Evolutionary conservation across 345 rosid species (phyloP), one percentile per base, ranked within the genome.

Genomic region (Citrus cavaleriei): DNA sequence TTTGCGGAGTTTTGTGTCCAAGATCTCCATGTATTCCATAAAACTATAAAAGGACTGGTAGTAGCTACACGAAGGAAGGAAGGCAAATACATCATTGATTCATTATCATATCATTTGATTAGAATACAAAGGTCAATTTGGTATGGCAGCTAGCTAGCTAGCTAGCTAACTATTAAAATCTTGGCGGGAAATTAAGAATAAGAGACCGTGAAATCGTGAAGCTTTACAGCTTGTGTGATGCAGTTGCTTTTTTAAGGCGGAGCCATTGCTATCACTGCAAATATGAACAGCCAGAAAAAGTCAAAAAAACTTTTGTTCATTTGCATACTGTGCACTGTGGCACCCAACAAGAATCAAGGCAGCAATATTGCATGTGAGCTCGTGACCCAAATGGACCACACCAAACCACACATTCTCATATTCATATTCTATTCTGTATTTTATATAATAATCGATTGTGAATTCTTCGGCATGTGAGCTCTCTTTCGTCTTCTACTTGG

Each of bases 151-250:
- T 6, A 28, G 67, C 34, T 62, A 32, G 67, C 34, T 62, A 32
- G 32, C 32, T 30, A 22, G 60, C 61, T 14, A 72, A 8, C 37
- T 19, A 3, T 14, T 58, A 14, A 42, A 54, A 49, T 3, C 32
- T 51, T 67, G 65, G 73, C 54, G 73, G 78, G 62, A 76, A 76
- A 46, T 13, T 46, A 54, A 38, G 55, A 42, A 5, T 24, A 28
- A 7, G 49, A 49, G 7, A 51, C 49, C 3, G 71, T 4, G 49
- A 75, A 57, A 18, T 37, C 42, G 34, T 19, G 80, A 71, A 79
- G 78, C 80, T 83, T 83, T 79, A 72, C 80, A 76, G 84, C 38
- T 74, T 74, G 79, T 54, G 37, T 34, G 14, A 68, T 24, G 59
- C 76, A 63, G 67, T 66, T 27, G 79, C 79, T 13, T 77, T 77